phyloP scores from a whole-genome alignment of 768 basidiomycete species.

The Boletus speciosus region DNA sequence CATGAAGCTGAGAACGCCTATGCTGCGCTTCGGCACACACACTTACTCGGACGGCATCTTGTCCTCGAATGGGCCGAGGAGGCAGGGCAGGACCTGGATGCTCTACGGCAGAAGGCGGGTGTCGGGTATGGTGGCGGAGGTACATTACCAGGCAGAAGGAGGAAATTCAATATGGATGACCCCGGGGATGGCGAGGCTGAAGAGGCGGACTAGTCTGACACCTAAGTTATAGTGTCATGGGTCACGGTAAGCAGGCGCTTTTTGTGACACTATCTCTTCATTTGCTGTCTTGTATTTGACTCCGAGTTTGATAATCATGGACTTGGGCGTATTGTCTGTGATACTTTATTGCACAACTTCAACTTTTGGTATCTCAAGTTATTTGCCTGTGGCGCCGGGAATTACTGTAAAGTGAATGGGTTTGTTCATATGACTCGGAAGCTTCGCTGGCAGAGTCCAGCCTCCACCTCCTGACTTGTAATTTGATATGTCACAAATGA shows the following conservation, averaged over 20 bases:
- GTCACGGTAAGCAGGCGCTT: no score
- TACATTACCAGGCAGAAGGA: conserved; percentile 69
- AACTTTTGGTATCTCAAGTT: no score
- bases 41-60: conserved; percentile 92
- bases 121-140: conserved; percentile 70
- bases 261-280: no score
- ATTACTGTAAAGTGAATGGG: no score
- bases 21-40: conserved; percentile 84
- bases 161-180: conserved; percentile 60
- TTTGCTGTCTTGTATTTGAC: no score
- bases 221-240: no score
- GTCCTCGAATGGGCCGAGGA: conserved; percentile 94
- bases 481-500: background rate
- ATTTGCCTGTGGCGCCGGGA: no score
- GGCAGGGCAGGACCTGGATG: conserved; percentile 73
- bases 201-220: conserved; percentile 21
- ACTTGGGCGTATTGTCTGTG: no score
- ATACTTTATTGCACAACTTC: no score
- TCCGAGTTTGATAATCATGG: no score
- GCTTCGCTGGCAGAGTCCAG: no score
- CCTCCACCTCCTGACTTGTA: background rate
- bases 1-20: conserved; percentile 90
- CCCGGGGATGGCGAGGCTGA: conserved; percentile 30
- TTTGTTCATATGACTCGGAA: no score
- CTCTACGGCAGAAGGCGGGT: conserved; percentile 73